These are phyloP conservation scores for Drosera spatulata DNA, from an alignment of 179 eudicot species.

Conservation along the genomic window DNA sequence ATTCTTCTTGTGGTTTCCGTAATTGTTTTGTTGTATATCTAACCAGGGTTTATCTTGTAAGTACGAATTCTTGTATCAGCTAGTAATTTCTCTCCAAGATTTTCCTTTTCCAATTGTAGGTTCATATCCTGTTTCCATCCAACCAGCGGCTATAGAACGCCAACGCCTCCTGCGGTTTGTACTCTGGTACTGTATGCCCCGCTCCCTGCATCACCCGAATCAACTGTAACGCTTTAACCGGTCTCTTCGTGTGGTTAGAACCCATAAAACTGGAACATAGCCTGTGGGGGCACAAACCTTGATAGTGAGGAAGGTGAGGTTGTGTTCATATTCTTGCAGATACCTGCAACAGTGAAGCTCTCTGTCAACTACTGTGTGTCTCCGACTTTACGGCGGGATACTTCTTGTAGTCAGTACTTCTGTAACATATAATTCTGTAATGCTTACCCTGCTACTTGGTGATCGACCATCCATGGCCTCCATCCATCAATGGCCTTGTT, in stretches of 20 bases:
- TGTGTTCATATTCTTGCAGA: slow-evolving; percentile 21
- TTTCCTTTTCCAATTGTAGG: no score
- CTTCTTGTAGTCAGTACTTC: no score
- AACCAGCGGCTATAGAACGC: no score
- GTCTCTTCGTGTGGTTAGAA: neutral
- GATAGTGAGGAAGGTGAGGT: slow-evolving; percentile 29
- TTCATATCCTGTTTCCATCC: no score
- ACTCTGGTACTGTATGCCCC: slow-evolving; percentile 9
- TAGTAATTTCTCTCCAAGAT: no score
- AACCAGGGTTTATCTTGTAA: no score
- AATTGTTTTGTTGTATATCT: no score
- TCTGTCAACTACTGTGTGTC: neutral
- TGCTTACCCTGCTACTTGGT: slow-evolving; percentile 34
- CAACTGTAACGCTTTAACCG: no score
- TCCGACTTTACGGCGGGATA: neutral
- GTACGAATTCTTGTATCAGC: no score
- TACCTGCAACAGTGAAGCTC: slow-evolving; percentile 18
- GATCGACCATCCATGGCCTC: slow-evolving; percentile 32
- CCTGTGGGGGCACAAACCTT: slow-evolving; percentile 17
- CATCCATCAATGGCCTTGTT: slow-evolving; percentile 26
- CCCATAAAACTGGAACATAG: neutral
- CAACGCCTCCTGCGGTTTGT: no score
- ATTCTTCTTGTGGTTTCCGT: no score
- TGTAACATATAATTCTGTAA: neutral
- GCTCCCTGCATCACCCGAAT: no score